Base-by-base conservation (phyloP, 1,284 basidiomycete species). In the Ceratobasidium sp. region DNA sequence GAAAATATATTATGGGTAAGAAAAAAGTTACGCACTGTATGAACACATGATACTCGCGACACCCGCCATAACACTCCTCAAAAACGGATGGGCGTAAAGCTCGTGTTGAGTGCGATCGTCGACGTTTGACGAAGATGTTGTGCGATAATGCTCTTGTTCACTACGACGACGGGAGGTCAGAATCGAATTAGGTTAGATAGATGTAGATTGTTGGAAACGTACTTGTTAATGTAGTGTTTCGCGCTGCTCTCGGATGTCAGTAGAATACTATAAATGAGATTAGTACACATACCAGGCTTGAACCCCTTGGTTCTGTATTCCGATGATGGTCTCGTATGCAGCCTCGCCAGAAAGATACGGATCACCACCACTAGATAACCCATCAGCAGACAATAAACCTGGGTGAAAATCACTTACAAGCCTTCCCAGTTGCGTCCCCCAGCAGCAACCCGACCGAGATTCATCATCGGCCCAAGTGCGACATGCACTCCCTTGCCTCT, bases 351-450 rank as follows among this genome's bases (percentile, higher is more conserved):
- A 81, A 51, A 96, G 84, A 83, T 90, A 95, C 0, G 93, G 93
- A 80, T 93, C 91, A 19, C 87, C 90, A 59, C 93, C 91, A 60
- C 62, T 66, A 66, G 47, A 3, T 6, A 33, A 22, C 29, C 14
- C 31, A 60, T 31, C 9, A 41, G 36, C 36, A 41, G 9, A 63
- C 22, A 53, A 50, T 17, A 7, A 51, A 60, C 44, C 22, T 51
- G 54, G 24, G 48, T 22, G 41, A n/a, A 64, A 54, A 24, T 59
- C 45, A 74, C 75, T 67, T 64, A 71, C 77, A 93, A 95, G 8
- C 92, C 93, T 84, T 96, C 94, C 93, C 93, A 96, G 81, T 93
- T 94, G 11, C 94, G 84, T 0, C 94, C 94, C 2, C 79, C 83
- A 19, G 81, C 81, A 0, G 89, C 86, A 47, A 88, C 81, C 71